Evolutionary conservation across 2,329 filamentous ascomycete species (phyloP), one percentile per base, ranked within the genome.

Genomic region (Fusarium buharicum): DNA sequence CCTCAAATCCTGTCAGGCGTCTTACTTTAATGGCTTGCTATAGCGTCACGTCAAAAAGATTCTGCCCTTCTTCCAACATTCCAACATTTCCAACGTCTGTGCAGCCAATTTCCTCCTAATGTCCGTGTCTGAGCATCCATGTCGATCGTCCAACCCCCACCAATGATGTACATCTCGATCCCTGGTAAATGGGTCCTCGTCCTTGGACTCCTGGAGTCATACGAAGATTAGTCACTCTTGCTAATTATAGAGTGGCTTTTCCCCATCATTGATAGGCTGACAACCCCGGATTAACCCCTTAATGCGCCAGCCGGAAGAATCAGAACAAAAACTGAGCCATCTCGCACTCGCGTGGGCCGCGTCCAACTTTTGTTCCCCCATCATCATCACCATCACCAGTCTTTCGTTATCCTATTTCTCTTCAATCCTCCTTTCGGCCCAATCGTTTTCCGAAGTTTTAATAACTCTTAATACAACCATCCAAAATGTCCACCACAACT

Each of bases 401-500:
- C 50, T 40, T 31, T 64, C 60, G 60, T 64, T 64, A 44, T 14
- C 41, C 20, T 10, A 22, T 31, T 28, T 36, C 17, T 53, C 22
- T 50, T 43, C 53, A 20, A 38, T 4, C 11, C 24, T 22, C 39
- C 20, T 28, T 40, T 28, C n/a, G 30, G 24, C 48, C 4, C 50
- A 44, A 10, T 64, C 59, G 44, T 14, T 52, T 24, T 30, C 41
- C 2, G 13, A 20, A 20, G 5, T 49, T 45, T 55, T 41, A 40
- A 46, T 52, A 41, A 14, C 16, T 6, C n/a, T 9, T 40, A 20
- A 37, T 13, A 44, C 51, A 79, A 76, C 18, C 24, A 5, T 13
- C 27, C 49, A 60, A 36, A 18, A 70, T 70, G 67, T 70, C 68
- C 16, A 50, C 68, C 57, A 66, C 61, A n/a, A 24, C 57, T 27